Percentiles rank a stretch among this genome's conserved stretches.
phyloP scores from a whole-genome alignment of 768 basidiomycete species.

The Leccinum pellstonianum region DNA sequence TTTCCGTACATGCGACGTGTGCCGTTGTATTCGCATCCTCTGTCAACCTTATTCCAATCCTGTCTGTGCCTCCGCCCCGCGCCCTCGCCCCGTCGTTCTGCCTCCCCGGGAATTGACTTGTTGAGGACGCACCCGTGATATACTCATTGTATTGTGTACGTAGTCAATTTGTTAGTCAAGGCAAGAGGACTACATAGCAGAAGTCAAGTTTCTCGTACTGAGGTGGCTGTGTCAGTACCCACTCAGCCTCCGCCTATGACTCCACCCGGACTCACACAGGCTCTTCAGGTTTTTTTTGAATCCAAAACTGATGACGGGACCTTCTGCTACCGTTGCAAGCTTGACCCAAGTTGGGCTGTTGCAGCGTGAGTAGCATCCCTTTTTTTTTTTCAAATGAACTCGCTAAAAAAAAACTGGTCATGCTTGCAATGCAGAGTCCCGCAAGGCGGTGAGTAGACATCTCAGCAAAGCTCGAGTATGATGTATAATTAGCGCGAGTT shows the following conservation, averaged over 20 bases:
- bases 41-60: too few species aligned
- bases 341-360: conserved; percentile 47
- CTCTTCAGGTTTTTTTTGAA: conserved; percentile 22
- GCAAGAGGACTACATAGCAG: too few species aligned
- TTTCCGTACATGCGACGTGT: conserved; percentile 59
- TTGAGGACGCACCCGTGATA: too few species aligned
- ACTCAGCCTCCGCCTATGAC: conserved; percentile 5
- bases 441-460: conserved; percentile 46
- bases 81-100: too few species aligned
- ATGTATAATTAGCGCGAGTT: background rate
- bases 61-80: too few species aligned
- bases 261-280: conserved; percentile 16
- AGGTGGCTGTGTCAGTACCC: background rate
- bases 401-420: background rate
- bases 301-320: conserved; percentile 23
- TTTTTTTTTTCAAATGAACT: background rate
- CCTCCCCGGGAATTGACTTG: too few species aligned
- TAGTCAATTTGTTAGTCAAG: too few species aligned
- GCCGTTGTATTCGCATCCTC: conserved; percentile 54
- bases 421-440: conserved; percentile 39
- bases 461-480: background rate
- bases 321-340: conserved; percentile 28
- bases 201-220: too few species aligned
- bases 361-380: conserved; percentile 37
- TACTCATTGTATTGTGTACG: too few species aligned